Evolutionary conservation across 2,329 filamentous ascomycete species (phyloP).

Genomic region (Sodiomyces alkalinus): DNA sequence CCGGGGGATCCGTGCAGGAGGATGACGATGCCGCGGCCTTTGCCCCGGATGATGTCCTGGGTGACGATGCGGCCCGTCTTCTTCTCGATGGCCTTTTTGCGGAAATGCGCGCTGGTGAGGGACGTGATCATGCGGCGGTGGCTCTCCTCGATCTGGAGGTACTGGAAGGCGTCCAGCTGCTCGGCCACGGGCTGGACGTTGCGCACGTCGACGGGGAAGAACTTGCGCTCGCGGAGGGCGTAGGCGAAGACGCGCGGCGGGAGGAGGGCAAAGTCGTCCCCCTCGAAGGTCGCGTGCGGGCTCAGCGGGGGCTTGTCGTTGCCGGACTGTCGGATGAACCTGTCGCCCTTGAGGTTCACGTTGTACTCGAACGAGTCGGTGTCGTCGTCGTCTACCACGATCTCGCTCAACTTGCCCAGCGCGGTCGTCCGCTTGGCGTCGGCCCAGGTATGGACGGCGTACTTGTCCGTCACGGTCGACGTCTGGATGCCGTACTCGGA

Average conservation of each 20-base stretch:
- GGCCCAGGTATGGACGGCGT: background rate
- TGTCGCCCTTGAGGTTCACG: background rate
- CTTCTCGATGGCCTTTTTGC: constrained; percentile 3
- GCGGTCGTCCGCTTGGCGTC: background rate
- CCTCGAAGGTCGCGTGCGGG: too few relatives aligned
- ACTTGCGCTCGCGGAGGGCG: constrained; percentile 11
- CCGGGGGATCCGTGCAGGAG: constrained; percentile 3
- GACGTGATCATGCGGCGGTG: constrained; percentile 11
- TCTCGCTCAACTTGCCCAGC: background rate
- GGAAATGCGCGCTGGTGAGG: constrained; percentile 8
- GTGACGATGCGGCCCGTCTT: background rate
- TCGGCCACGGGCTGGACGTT: background rate
- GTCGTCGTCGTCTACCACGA: background rate
- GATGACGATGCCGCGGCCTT: constrained; percentile 3
- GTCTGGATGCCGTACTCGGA: background rate
- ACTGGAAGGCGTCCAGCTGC: constrained; percentile 7
- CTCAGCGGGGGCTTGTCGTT: too few relatives aligned
- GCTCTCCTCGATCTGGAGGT: constrained; percentile 9
- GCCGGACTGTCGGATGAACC: background rate
- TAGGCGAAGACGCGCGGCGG: constrained; percentile 10
- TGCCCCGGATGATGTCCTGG: constrained; percentile 3
- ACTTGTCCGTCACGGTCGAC: background rate
- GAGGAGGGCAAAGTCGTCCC: constrained; percentile 6
- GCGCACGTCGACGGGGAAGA: constrained; percentile 5
- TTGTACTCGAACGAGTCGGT: background rate